phyloP scores from a whole-genome alignment of 192 early-diverging fungal genomes.

The Borealophlyctis nickersoniae region DNA sequence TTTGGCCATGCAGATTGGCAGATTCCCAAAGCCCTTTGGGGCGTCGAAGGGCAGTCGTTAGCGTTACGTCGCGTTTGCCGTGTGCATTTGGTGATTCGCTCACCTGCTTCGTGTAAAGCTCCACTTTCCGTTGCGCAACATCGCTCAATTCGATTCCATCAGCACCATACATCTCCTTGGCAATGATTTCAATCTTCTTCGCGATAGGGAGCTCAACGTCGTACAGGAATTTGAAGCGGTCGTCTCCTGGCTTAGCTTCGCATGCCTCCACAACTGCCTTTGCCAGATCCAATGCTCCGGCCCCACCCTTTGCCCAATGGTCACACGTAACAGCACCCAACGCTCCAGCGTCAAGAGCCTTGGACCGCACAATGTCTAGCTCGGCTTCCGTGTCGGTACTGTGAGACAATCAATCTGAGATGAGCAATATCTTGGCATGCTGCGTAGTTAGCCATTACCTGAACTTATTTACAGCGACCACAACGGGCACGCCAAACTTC shows the following conservation, averaged over 20 bases:
- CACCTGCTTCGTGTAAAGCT: constrained; percentile 74
- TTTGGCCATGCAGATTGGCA: constrained; percentile 99
- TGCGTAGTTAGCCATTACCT: constrained; percentile 37
- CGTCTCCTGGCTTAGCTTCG: constrained; percentile 11
- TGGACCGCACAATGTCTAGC: constrained; percentile 68
- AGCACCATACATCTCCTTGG: constrained; percentile 92
- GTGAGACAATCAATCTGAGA: too few relatives aligned
- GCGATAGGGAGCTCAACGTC: constrained; percentile 73
- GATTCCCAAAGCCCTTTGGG: constrained; percentile 70
- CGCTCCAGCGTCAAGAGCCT: constrained; percentile 82
- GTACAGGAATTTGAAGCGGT: constrained; percentile 84
- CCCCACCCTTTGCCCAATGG: constrained; percentile 95
- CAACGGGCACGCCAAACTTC: constrained; percentile 83
- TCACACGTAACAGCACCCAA: constrained; percentile 78
- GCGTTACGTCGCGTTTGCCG: constrained; percentile 1
- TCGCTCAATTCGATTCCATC: constrained; percentile 83
- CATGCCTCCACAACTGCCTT: constrained; percentile 79
- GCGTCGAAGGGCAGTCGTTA: too few relatives aligned
- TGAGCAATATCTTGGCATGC: constrained; percentile 14
- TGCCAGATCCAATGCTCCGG: constrained; percentile 83
- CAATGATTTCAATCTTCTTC: constrained; percentile 90
- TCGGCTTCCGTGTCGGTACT: constrained; percentile 83
- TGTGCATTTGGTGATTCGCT: constrained; percentile 4
- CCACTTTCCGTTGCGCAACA: constrained; percentile 84
- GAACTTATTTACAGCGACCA: constrained; percentile 93